Conservation (phyloP, 768 basidiomycete species). For the Postia placenta region DNA sequence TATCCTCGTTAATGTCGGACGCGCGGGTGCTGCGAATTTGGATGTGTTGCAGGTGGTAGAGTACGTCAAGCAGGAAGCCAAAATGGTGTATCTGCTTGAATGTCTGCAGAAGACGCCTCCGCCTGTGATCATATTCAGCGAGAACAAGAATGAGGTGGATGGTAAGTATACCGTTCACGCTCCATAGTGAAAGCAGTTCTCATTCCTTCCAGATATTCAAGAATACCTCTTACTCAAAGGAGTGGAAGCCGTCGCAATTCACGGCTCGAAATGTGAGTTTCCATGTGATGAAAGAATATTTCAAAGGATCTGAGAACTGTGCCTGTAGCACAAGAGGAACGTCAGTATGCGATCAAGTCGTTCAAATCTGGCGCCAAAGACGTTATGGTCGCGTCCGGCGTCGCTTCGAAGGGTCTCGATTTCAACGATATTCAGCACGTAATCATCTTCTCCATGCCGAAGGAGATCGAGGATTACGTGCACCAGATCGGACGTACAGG, state of each 20-base stretch:
- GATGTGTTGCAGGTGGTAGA: constrained; percentile 96
- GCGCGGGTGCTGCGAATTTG: constrained; percentile 95
- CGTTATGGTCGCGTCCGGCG: constrained; percentile 98
- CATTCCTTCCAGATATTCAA: constrained; percentile 89
- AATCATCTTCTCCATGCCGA: constrained; percentile 99
- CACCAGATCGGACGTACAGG: constrained; percentile 99
- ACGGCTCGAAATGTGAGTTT: constrained; percentile 88
- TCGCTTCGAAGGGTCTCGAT: constrained; percentile 97
- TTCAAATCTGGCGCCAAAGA: constrained; percentile 98
- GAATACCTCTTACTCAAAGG: constrained; percentile 96
- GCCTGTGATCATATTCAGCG: constrained; percentile 95
- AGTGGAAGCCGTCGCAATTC: constrained; percentile 97
- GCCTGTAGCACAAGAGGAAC: constrained; percentile 85
- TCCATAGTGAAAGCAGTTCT: neutral
- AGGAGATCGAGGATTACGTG: constrained; percentile 99
- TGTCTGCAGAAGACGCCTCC: constrained; percentile 98
- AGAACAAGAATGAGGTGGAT: constrained; percentile 99
- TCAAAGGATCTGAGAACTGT: neutral
- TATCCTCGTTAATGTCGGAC: constrained; percentile 93
- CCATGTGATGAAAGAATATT: neutral
- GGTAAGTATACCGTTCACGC: constrained; percentile 42
- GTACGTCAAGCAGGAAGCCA: constrained; percentile 99
- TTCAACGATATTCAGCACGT: constrained; percentile 99
- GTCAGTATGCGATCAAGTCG: constrained; percentile 97
- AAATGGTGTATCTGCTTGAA: constrained; percentile 98